Base-by-base conservation (phyloP, 495 filamentous ascomycete genomes). In the Extremus antarcticus region DNA sequence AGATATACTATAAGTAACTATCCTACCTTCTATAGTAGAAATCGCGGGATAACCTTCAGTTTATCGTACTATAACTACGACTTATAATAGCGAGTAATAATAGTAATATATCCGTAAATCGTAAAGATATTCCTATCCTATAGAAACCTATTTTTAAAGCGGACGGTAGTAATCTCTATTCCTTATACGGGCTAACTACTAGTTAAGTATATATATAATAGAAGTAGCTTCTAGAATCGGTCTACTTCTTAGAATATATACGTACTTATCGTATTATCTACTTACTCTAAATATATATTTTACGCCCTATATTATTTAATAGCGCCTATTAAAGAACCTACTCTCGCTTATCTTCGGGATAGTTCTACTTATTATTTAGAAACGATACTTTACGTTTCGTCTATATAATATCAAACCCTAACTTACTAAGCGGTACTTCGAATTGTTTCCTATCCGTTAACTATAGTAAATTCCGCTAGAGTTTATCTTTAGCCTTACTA, bases 41-140 rank as follows among this genome's bases (percentile, higher is more conserved):
- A 54, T 19, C 51, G n/a, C 51, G 51, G 51, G 51, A 54, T 54
- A n/a, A 54, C 41, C 51, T 54, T 54, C 51, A 22, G 51, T 39
- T 54, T 54, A 39, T 54, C 51, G 40, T 45, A 43, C 24, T 54
- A 39, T 16, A 39, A 54, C 51, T 54, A 39, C 16, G 51, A 54
- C 51, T 54, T 54, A 39, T 43, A 39, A 54, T 43, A 54, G 35
- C 51, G 51, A 23, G 51, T 54, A 22, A 54, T 23, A 39, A 54
- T 32, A 7, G 46, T 39, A 8, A 54, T 46, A 16, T 46, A 22
- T 23, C 51, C 51, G 8, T 54, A 16, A 45, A 54, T 46, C 4
- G 20, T 39, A 39, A 54, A 54, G 38, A 54, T 23, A 32, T 54
- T 54, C 4, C 51, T 7, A 39, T 54, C 51, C 22, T 54, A 22